These are phyloP conservation scores for Penicillium bialowiezense DNA, from an alignment of 495 filamentous ascomycete genomes.

Conservation along the genomic window DNA sequence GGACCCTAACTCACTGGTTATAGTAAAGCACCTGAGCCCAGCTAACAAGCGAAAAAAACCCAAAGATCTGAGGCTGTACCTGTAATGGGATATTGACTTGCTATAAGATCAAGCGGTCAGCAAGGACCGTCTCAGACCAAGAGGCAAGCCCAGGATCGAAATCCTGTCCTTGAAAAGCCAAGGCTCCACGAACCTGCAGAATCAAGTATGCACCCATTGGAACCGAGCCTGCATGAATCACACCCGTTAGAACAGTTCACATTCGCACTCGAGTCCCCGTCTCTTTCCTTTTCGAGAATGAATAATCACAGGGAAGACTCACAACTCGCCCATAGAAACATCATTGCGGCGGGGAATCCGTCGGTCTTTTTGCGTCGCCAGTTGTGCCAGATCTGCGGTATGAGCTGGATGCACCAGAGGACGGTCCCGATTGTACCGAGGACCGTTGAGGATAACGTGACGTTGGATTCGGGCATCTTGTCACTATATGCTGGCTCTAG, in stretches of 20 bases:
- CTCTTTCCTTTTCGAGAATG: not conserved
- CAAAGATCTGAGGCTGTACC: slow-evolving; percentile 71
- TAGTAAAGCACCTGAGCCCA: slow-evolving; percentile 69
- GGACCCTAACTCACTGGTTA: slow-evolving; percentile 45
- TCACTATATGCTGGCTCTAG: too few relatives aligned
- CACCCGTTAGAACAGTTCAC: not conserved
- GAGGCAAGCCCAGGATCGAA: not conserved
- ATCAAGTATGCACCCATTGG: slow-evolving; percentile 56
- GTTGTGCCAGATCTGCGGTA: slow-evolving; percentile 69
- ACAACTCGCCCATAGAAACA: slow-evolving; percentile 73
- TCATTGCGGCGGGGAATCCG: slow-evolving; percentile 68
- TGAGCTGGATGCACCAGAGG: slow-evolving; percentile 53
- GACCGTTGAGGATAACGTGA: slow-evolving; percentile 50
- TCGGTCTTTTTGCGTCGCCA: slow-evolving; percentile 68
- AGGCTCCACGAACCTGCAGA: slow-evolving; percentile 35
- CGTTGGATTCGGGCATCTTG: slow-evolving; percentile 28
- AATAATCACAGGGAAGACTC: slow-evolving; percentile 16
- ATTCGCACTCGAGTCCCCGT: not conserved
- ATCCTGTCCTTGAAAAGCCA: too few relatives aligned
- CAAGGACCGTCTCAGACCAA: not conserved
- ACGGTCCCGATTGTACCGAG: slow-evolving; percentile 54
- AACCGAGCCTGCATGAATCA: slow-evolving; percentile 35
- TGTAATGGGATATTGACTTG: slow-evolving; percentile 74
- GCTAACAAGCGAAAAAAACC: slow-evolving; percentile 58
- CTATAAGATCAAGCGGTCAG: slow-evolving; percentile 29